Evolutionary conservation across 495 filamentous ascomycete genomes (phyloP).

Genomic region (Neurospora intermedia): DNA sequence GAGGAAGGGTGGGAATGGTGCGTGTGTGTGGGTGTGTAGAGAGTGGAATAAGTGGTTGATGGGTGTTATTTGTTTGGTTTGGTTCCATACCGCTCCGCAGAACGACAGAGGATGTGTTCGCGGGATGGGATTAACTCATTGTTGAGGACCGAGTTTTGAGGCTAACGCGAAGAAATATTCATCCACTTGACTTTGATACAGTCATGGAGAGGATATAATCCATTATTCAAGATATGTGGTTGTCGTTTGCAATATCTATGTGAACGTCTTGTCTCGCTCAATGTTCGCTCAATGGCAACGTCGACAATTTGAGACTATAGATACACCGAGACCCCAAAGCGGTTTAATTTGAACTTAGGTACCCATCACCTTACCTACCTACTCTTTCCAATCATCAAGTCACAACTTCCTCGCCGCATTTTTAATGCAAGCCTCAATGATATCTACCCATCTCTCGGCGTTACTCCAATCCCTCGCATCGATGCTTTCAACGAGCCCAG

Average conservation of each 20-base stretch:
- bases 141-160: neutral
- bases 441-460: conserved; percentile 67
- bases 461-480: conserved; percentile 62
- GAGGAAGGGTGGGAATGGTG: neutral
- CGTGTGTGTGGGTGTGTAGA: neutral
- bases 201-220: neutral
- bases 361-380: conserved; percentile 13
- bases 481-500: conserved; percentile 76
- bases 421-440: conserved; percentile 58
- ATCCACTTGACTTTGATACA: neutral
- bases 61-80: neutral
- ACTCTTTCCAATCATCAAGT: conserved; percentile 10
- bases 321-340: conserved; percentile 4
- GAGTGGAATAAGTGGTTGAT: neutral
- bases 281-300: neutral
- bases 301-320: neutral
- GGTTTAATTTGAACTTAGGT: neutral
- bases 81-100: neutral
- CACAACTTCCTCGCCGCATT: conserved; percentile 45
- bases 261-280: neutral
- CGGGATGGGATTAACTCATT: neutral
- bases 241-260: neutral
- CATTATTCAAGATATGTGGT: neutral
- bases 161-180: neutral
- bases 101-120: neutral